Percentiles rank a stretch among this genome's conserved stretches.
phyloP scores from a whole-genome alignment of 2,329 filamentous ascomycete genomes.

The Mycosphaerelloides madeirae region DNA sequence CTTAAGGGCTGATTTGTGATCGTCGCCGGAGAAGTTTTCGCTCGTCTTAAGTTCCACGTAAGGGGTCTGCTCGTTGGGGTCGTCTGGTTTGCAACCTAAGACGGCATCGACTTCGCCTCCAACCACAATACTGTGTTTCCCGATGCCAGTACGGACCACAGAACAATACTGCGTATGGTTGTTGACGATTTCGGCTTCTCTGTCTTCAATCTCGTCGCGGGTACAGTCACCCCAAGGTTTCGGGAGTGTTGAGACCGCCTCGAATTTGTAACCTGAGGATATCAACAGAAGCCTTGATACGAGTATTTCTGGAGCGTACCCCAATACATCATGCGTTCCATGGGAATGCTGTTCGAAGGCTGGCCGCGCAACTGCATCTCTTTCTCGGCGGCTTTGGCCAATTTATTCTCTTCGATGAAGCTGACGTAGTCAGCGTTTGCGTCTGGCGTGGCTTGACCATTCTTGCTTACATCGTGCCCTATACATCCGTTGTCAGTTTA shows the following conservation, averaged over 20 bases:
- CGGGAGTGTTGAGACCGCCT: slow-evolving; percentile 74
- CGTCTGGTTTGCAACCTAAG: slow-evolving; percentile 71
- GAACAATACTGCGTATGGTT: slow-evolving; percentile 96
- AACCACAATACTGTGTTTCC: slow-evolving; percentile 67
- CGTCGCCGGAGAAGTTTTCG: slow-evolving; percentile 36
- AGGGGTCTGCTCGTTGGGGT: slow-evolving; percentile 64
- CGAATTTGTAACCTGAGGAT: slow-evolving; percentile 97
- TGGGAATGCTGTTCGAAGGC: slow-evolving; percentile 55
- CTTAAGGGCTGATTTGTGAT: slow-evolving; percentile 62
- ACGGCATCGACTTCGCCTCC: slow-evolving; percentile 94
- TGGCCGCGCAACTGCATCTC: slow-evolving; percentile 39
- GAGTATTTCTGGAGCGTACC: no score
- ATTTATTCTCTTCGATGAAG: slow-evolving; percentile 87
- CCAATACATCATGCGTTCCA: slow-evolving; percentile 89
- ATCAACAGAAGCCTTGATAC: no score
- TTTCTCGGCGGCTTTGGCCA: slow-evolving; percentile 61
- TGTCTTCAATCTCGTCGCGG: slow-evolving; percentile 71
- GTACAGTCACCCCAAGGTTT: slow-evolving; percentile 67
- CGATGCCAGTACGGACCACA: slow-evolving; percentile 82
- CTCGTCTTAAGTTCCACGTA: slow-evolving; percentile 96
- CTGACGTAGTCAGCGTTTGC: no score
- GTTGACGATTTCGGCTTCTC: slow-evolving; percentile 67
- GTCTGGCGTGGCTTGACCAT: no score
- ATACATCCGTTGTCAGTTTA: slow-evolving; percentile 4
- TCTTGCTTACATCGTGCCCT: slow-evolving; percentile 31